Conservation (phyloP, 2,329 filamentous ascomycete genomes). For the Fusarium kyushuense region DNA sequence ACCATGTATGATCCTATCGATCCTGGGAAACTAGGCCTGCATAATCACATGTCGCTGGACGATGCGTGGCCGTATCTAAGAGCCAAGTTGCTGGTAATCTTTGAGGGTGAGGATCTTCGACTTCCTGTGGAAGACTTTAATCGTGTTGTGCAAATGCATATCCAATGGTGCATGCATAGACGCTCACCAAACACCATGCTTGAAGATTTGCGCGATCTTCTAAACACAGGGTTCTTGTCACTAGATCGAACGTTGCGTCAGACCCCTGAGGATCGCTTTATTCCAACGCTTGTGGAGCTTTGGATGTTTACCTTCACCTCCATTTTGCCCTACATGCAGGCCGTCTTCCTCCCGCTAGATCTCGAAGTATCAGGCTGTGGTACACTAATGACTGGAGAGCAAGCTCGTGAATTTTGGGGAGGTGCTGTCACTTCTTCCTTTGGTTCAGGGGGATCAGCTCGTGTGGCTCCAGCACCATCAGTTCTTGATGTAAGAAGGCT, state of each 20-base stretch:
- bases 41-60: slow-evolving; percentile 78
- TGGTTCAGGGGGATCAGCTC: slow-evolving; percentile 50
- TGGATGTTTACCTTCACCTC: slow-evolving; percentile 94
- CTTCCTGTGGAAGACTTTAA: slow-evolving; percentile 89
- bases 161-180: slow-evolving; percentile 81
- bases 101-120: slow-evolving; percentile 82
- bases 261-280: slow-evolving; percentile 86
- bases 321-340: slow-evolving; percentile 93
- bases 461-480: slow-evolving; percentile 61
- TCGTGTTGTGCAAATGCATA: slow-evolving; percentile 80
- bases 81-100: slow-evolving; percentile 80
- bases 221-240: slow-evolving; percentile 84
- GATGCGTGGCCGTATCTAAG: slow-evolving; percentile 87
- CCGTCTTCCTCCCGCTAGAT: slow-evolving; percentile 92
- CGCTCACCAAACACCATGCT: slow-evolving; percentile 77
- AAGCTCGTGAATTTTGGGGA: slow-evolving; percentile 92
- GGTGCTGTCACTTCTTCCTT: slow-evolving; percentile 65
- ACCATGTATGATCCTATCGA: slow-evolving; percentile 67
- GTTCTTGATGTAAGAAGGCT: slow-evolving; percentile 89
- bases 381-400: slow-evolving; percentile 78
- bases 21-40: slow-evolving; percentile 65
- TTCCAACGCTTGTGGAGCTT: slow-evolving; percentile 89
- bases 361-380: slow-evolving; percentile 91
- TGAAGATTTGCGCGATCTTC: slow-evolving; percentile 80
- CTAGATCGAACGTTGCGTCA: slow-evolving; percentile 85